Base-by-base conservation (phyloP, 129 eudicot genomes). In the Lactuca saligna region DNA sequence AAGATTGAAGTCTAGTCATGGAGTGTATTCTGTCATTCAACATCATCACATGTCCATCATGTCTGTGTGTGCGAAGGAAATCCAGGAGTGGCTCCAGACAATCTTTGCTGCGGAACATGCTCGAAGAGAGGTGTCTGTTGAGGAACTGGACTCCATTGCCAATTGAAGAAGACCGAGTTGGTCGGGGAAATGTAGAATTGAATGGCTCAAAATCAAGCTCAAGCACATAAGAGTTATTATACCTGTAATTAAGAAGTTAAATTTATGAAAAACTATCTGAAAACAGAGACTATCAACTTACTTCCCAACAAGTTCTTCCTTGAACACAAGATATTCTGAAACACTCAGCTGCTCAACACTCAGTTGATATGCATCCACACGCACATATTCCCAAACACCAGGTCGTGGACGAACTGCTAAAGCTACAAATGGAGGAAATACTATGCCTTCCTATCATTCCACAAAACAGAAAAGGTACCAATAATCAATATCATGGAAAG, bases 191-290 rank as follows among this genome's bases (percentile, higher is more conserved):
- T 57, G 90, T 44, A 62, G 95, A 93, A 76, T 87, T 94, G 80
- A 94, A 94, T 72, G 99, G 99, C 85, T 87, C 99, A 57, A 90
- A 87, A 75, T 94, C 99, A 63, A 94, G 84, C 82, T 94, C 99
- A 54, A 94, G 97, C 70, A 79, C 70, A 75, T 39, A 85, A 5
- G 75, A 78, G 57, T 71, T 86, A 11, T 83, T 69, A 44, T 16
- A 31, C 85, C 99, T 94, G 75, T 35, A 62, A 20, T 20, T 20
- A 20, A 51, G 46, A 72, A 3, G 62, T 49, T 33, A 25, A 25
- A 25, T 25, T 25, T 25, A 25, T 35, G 34, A 20, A 20, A 35
- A 58, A 56, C 17, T 34, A 8, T 58, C 29, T 14, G 33, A 46
- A 54, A 54, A 8, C 44, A 69, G 61, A 33, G 14, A 54, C 54